Conservation (phyloP, 2,329 filamentous ascomycete species). For the Arthroderma uncinatum region DNA sequence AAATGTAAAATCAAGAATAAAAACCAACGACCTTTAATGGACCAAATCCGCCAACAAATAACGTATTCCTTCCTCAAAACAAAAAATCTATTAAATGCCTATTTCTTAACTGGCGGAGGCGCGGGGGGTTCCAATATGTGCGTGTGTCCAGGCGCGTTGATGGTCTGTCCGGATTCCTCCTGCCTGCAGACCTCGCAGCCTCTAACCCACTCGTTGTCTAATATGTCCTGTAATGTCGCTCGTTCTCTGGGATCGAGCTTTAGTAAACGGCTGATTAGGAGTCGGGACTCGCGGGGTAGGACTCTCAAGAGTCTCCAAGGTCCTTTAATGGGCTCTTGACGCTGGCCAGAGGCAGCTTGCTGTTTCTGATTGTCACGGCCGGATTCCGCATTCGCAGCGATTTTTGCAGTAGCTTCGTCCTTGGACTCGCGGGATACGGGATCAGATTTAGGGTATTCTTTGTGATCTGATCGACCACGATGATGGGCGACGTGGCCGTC, state of each 20-base stretch:
- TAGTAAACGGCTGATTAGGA: constrained; percentile 87
- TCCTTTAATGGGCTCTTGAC: constrained; percentile 72
- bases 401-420: constrained; percentile 9
- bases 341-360: constrained; percentile 21
- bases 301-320: constrained; percentile 83
- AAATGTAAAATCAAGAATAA: neutral
- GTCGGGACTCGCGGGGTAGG: constrained; percentile 75
- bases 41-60: neutral
- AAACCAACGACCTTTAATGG: neutral
- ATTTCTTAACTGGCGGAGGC: constrained; percentile 7
- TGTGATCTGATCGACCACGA: constrained; percentile 2
- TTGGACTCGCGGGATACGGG: constrained; percentile 14
- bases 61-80: constrained; percentile 4
- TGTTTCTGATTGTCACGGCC: constrained; percentile 7
- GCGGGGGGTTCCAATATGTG: constrained; percentile 67
- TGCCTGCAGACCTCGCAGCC: constrained; percentile 73
- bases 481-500: constrained; percentile 11
- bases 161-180: constrained; percentile 59
- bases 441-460: constrained; percentile 12
- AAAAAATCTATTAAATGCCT: constrained; percentile 3
- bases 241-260: constrained; percentile 74
- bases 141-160: constrained; percentile 63
- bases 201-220: constrained; percentile 82
- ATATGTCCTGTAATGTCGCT: constrained; percentile 73
- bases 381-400: neutral